Evolutionary conservation across 768 basidiomycete genomes (phyloP), one percentile per base, ranked within the genome.

Genomic region (Hypsizygus marmoreus): DNA sequence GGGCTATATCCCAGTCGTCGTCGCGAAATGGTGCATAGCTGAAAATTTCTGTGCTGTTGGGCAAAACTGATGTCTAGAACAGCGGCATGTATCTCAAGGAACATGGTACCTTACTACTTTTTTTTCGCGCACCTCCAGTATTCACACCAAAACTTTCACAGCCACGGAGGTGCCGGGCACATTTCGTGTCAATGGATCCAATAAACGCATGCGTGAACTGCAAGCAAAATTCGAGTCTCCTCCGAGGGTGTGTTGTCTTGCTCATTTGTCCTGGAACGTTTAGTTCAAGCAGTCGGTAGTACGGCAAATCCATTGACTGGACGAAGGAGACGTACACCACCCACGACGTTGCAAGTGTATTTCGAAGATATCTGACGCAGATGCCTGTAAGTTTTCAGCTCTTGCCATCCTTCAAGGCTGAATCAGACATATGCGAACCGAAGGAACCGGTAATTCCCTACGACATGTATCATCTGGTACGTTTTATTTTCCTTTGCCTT

Each of bases 281-380:
- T 43, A 34, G 45, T 39, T 47, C 34, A 19, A 20, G 17, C 12
- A 42, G 41, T 23, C 36, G 24, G 33, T 58, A 95, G 94, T 99
- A 91, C 56, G 95, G 95, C 49, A 97, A 97, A 68, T 80, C 83
- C 42, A 72, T 99, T 31, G 88, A 97, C 55, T 97, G 95, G 94
- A 86, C 84, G 59, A 72, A 80, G 48, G 85, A 89, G 58, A 73
- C 78, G 14, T 97, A 87, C 64, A 95, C 88, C n/a, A 81, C 92
- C 11, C 95, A 99, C 63, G 95, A 99, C 63, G 93, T 97, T 40
- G 95, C 95, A 14, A 97, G 91, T 56, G 93, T 99, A 43, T 93
- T 98, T 61, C 80, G 95, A 48, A 73, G 95, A 71, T 99, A 92
- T 67, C 81, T 99, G 39, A 98, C 95, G 0, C 88, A 90, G 62